Base-by-base conservation (phyloP, 441 rosid genomes). In the Gossypium trilobum region DNA sequence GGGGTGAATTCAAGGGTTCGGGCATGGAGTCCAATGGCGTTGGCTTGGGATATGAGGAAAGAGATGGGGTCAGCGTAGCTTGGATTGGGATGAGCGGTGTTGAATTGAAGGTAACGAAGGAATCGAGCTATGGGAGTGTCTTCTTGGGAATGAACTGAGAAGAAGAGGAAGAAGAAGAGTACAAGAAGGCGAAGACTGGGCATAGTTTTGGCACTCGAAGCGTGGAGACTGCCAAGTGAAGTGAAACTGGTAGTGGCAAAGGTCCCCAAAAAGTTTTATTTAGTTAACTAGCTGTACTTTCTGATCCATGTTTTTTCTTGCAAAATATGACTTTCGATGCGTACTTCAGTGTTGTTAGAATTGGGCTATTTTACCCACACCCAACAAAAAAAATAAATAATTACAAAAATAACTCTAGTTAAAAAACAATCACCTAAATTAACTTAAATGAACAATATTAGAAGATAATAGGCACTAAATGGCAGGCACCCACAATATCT, bases 11-110 rank as follows among this genome's bases (percentile, higher is more conserved):
- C 87, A 14, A 90, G 67, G 69, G 83, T 71, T 19, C 57, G 87
- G 54, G 77, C 0, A 2, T 74, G 74, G 16, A 93, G 89, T 42
- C 82, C 84, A 5, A 90, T 68, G 42, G 93, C 82, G 33, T 31
- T 58, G 23, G 96, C 91, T 73, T 87, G 83, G 22, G 83, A 27
- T 11, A 78, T 0, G 51, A 91, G 97, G 74, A 85, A 93, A 39
- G 88, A 64, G 70, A 90, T 67, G 0, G 93, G 92, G 0, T 85
- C 80, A 0, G 87, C 70, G 81, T 93, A 93, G 86, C 87, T 85
- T 14, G 98, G 98, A 62, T 85, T 77, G 0, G 98, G 98, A 66
- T 93, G 98, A 55, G 92, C 87, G 0, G 98, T 91, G 68, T 89
- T 88, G 89, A 93, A 77, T 65, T 86, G 67, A 25, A 93, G 82